Base-by-base conservation (phyloP, 805 yeast species). In the Barnettozyma botsteinii region DNA sequence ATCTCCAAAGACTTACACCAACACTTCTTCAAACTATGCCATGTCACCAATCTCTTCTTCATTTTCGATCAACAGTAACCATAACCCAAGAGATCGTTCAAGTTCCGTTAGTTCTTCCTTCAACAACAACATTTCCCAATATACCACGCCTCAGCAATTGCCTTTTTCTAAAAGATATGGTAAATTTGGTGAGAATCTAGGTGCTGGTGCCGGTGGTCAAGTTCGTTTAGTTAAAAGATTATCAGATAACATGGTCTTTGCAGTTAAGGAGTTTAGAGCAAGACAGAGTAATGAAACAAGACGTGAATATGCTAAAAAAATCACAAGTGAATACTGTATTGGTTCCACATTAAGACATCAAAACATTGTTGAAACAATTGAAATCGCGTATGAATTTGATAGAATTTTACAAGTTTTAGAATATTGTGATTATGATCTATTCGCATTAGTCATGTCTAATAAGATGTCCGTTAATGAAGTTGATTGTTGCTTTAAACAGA, bases 131-230 rank as follows among this genome's bases (percentile, higher is more conserved):
- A 64, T 60, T 21, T 57, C 61, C 35, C 55, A 53, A 3, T 56
- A 62, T 45, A 57, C 67, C 21, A 65, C 63, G 14, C 71, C 72
- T 57, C 52, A 61, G 17, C 50, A 49, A 7, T 42, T 66, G 33
- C 88, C 89, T 1, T 80, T 81, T 49, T 76, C 83, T 30, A 86
- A 82, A 55, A 68, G 88, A 50, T 88, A 87, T 60, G 76, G 82
- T 37, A 84, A 81, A 57, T 79, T 83, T 40, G 95, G 95, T 38
- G 91, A 87, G 46, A 84, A 77, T 43, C 69, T 89, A 35, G 97
- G 96, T 40, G 93, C 93, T 17, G 97, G 97, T 39, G 96, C 96
- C 2, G 97, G 97, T 36, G 97, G 97, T 4, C 74, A 82, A 13
- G 97, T 89, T 25, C 78, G 79, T 53, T 67, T 88, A 35, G 81